These are phyloP conservation scores for Colletotrichum sp. DNA, from an alignment of 2,329 filamentous ascomycete genomes.

Conservation along the genomic window DNA sequence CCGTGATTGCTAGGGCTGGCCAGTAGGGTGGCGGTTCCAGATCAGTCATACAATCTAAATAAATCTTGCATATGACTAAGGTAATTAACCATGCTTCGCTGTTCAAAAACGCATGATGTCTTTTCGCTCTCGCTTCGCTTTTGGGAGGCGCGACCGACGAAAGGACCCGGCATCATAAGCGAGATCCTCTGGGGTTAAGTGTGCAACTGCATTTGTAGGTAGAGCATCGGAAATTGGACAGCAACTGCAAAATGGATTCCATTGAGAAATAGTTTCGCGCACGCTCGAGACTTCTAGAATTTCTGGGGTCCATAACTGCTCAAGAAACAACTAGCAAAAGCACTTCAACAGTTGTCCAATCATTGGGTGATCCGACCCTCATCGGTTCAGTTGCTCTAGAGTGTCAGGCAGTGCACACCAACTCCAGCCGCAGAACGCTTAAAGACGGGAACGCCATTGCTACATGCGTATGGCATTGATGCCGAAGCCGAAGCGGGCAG, in stretches of 20 bases:
- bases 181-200: not conserved
- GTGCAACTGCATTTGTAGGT: not conserved
- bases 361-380: not conserved
- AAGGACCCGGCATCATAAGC: not conserved
- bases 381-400: not conserved
- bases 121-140: not conserved
- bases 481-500: not conserved
- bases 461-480: not conserved
- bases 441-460: not conserved
- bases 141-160: not conserved
- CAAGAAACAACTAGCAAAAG: not conserved
- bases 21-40: not conserved
- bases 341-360: not conserved
- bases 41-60: not conserved
- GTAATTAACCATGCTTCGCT: not conserved
- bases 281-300: not conserved
- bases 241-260: not conserved
- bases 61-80: conserved; percentile 2
- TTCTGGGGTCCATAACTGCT: not conserved
- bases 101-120: not conserved
- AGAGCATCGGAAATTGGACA: not conserved
- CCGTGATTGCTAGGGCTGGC: not conserved
- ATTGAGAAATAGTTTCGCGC: not conserved
- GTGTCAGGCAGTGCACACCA: not conserved
- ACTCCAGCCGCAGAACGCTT: not conserved